phyloP scores from a whole-genome alignment of 257 asterid genomes.

The Galeopsis tetrahit region DNA sequence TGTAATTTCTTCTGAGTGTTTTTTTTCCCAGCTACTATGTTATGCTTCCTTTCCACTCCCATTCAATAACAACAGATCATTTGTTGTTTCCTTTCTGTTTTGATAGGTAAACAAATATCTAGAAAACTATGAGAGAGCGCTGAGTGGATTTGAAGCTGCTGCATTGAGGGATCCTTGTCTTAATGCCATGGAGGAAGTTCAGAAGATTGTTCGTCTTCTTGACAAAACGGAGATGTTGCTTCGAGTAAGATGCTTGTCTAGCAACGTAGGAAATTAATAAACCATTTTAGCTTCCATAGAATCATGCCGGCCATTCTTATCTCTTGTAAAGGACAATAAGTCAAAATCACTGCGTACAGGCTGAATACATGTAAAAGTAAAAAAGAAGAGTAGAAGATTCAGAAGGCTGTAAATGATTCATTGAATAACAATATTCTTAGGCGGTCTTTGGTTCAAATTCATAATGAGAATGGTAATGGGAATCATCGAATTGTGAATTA shows the following conservation, averaged over 20 bases:
- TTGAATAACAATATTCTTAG: not conserved
- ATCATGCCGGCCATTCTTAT: not conserved
- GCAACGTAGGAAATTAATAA: conserved; percentile 1
- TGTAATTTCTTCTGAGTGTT: conserved; percentile 19
- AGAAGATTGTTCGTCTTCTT: conserved; percentile 67
- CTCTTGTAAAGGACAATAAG: not conserved
- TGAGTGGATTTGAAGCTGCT: conserved; percentile 99
- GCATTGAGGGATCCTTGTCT: conserved; percentile 89
- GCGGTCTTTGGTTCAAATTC: no score
- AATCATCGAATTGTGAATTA: no score
- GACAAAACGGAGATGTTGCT: conserved; percentile 71
- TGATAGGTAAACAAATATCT: conserved; percentile 83
- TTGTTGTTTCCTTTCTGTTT: conserved; percentile 13
- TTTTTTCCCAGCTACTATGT: not conserved
- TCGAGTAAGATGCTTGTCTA: conserved; percentile 57
- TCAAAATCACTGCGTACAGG: not conserved
- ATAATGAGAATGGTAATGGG: no score
- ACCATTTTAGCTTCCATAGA: conserved; percentile 1
- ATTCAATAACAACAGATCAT: conserved; percentile 9
- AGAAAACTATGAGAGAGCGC: conserved; percentile 95
- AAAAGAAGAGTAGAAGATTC: not conserved
- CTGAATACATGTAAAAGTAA: conserved; percentile 6
- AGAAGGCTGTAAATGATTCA: not conserved
- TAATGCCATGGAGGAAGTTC: conserved; percentile 73
- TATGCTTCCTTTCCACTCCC: conserved; percentile 18